phyloP scores from a whole-genome alignment of 1,139 yeast species.

The Chernovozyma aurita region DNA sequence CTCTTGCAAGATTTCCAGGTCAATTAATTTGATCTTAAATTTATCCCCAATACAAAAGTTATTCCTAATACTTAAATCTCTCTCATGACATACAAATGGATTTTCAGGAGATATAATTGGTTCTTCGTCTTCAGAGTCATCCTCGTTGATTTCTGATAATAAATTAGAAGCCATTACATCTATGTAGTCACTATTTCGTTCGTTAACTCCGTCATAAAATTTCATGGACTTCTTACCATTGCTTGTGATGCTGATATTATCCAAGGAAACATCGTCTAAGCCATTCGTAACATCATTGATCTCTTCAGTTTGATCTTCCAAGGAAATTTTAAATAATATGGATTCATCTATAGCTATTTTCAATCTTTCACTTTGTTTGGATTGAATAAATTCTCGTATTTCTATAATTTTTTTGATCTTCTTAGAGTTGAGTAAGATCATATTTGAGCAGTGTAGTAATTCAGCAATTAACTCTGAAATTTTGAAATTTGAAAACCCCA shows the following conservation, averaged over 20 bases:
- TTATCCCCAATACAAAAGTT: slow-evolving; percentile 43
- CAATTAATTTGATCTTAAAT: slow-evolving; percentile 39
- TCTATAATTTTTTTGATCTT: slow-evolving; percentile 32
- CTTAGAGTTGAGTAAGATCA: slow-evolving; percentile 42
- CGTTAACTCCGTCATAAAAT: neutral
- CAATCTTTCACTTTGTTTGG: slow-evolving; percentile 27
- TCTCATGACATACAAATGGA: slow-evolving; percentile 41
- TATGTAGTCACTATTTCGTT: neutral
- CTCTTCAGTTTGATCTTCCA: slow-evolving; percentile 4
- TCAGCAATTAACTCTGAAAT: slow-evolving; percentile 44
- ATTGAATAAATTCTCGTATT: slow-evolving; percentile 34
- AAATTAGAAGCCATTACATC: neutral
- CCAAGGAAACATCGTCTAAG: slow-evolving; percentile 36
- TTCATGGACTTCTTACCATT: slow-evolving; percentile 8
- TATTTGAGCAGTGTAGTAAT: slow-evolving; percentile 44
- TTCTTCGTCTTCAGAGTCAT: slow-evolving; percentile 45
- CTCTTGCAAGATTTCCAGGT: slow-evolving; percentile 33
- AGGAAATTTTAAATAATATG: slow-evolving; percentile 9
- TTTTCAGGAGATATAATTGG: slow-evolving; percentile 43
- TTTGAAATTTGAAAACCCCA: slow-evolving; percentile 43
- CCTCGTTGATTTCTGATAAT: slow-evolving; percentile 11
- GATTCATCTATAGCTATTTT: slow-evolving; percentile 32
- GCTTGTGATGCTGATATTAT: slow-evolving; percentile 18
- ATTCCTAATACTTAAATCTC: slow-evolving; percentile 28
- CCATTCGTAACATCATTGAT: slow-evolving; percentile 31